Evolutionary conservation across 805 yeast species (phyloP).

Genomic region (Zygosaccharomyces bisporus): DNA sequence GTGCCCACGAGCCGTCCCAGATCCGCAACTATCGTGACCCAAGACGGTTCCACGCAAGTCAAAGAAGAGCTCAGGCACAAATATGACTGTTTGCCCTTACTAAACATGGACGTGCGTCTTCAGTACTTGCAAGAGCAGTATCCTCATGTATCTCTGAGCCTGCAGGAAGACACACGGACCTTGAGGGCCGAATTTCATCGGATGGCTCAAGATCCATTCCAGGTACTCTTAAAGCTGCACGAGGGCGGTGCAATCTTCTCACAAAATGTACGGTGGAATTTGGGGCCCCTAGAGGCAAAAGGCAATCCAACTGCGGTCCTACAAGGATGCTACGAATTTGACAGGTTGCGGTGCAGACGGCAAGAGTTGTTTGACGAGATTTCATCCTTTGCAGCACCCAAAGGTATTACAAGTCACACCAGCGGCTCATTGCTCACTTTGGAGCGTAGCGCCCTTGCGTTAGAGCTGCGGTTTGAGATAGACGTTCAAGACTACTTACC

Average conservation of each 20-base stretch:
- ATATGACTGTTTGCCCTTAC: slow-evolving; percentile 30
- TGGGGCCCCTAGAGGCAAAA: slow-evolving; percentile 7
- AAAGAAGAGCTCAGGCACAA: slow-evolving; percentile 23
- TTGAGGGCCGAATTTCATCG: background rate
- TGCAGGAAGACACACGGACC: slow-evolving; percentile 5
- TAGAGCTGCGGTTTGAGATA: slow-evolving; percentile 2
- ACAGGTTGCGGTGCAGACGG: slow-evolving; percentile 19
- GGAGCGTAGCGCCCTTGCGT: background rate
- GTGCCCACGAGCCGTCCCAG: background rate
- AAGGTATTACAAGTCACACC: slow-evolving; percentile 1
- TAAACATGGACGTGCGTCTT: slow-evolving; percentile 25
- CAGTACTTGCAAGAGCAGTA: slow-evolving; percentile 19
- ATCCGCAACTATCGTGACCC: background rate
- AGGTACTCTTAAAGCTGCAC: background rate
- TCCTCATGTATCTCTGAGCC: slow-evolving; percentile 11
- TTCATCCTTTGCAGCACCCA: background rate
- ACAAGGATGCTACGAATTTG: slow-evolving; percentile 26
- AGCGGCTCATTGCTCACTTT: slow-evolving; percentile 6
- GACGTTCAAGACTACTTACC: slow-evolving; percentile 5
- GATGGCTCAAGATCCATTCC: background rate
- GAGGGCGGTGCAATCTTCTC: slow-evolving; percentile 7
- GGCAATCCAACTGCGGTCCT: slow-evolving; percentile 17
- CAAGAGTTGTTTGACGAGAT: slow-evolving; percentile 9
- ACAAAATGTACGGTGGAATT: slow-evolving; percentile 9
- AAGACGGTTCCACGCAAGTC: slow-evolving; percentile 21